A percentile compares a stretch with the other conserved stretches of the same genome.
Conservation (phyloP, 305 asterid genomes). For the Fraxinus sp. region DNA sequence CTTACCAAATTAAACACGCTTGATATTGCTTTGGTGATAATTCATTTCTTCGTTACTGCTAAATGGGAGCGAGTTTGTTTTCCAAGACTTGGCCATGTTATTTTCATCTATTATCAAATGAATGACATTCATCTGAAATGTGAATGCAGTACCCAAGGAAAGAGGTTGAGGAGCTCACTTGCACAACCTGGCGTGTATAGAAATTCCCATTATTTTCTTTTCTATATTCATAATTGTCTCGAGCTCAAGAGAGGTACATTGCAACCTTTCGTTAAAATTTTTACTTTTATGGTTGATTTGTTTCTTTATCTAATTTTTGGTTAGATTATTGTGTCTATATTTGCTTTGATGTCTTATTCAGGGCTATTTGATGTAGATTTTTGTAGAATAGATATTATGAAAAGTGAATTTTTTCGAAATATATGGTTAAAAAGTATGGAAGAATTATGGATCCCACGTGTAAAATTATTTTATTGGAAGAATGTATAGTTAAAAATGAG, state of each 20-base stretch:
- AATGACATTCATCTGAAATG: constrained; percentile 46
- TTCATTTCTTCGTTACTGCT: not conserved
- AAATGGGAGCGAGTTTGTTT: not conserved
- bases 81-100: not conserved
- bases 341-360: not conserved
- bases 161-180: constrained; percentile 55
- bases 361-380: not conserved
- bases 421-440: not conserved
- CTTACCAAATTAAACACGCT: not conserved
- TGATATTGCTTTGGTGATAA: not conserved
- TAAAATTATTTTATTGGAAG: no score
- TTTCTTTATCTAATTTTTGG: not conserved
- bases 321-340: not conserved
- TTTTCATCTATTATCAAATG: not conserved
- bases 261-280: constrained; percentile 1
- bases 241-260: constrained; percentile 46
- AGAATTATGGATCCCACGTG: no score
- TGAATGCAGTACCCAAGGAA: constrained; percentile 57
- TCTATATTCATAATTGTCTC: constrained; percentile 34
- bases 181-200: constrained; percentile 37
- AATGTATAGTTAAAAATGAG: no score
- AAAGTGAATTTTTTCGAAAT: not conserved
- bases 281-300: not conserved
- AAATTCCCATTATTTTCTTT: constrained; percentile 35
- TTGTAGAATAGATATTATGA: not conserved